These are phyloP conservation scores for Phytopythium vexans DNA, from an alignment of 352 stramenopile species.

Conservation along the genomic window DNA sequence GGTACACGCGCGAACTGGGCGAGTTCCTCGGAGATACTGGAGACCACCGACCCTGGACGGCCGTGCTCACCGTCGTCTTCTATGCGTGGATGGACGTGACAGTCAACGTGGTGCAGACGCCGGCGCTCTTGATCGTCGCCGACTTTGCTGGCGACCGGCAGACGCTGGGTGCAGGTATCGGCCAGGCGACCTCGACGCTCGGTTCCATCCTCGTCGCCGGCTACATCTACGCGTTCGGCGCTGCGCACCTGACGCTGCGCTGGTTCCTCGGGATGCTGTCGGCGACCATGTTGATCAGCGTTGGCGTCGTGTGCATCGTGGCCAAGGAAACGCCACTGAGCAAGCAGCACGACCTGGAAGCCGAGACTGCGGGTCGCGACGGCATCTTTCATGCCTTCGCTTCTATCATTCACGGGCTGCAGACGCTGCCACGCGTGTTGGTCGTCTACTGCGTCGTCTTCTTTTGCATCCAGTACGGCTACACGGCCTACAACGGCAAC, in stretches of 20 bases:
- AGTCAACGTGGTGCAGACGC: slow-evolving; percentile 75
- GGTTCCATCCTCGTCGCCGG: slow-evolving; percentile 60
- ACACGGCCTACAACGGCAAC: slow-evolving; percentile 60
- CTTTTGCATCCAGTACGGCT: slow-evolving; percentile 52
- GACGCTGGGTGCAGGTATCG: slow-evolving; percentile 57
- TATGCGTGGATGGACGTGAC: slow-evolving; percentile 86
- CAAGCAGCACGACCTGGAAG: slow-evolving; percentile 12
- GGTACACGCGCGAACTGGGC: slow-evolving; percentile 64
- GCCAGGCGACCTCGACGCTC: slow-evolving; percentile 56
- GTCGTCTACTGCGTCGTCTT: slow-evolving; percentile 52
- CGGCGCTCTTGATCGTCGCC: slow-evolving; percentile 63
- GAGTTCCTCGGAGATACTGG: slow-evolving; percentile 50
- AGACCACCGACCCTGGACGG: slow-evolving; percentile 33
- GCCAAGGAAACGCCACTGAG: slow-evolving; percentile 34
- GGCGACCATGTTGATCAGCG: slow-evolving; percentile 53
- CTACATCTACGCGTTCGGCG: slow-evolving; percentile 74
- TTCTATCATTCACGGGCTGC: slow-evolving; percentile 44
- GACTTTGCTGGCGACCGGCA: slow-evolving; percentile 75
- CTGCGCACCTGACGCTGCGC: slow-evolving; percentile 56
- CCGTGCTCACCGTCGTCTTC: slow-evolving; percentile 60
- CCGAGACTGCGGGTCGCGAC: neutral
- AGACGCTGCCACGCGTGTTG: slow-evolving; percentile 32
- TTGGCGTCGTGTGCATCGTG: slow-evolving; percentile 50
- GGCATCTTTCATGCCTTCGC: slow-evolving; percentile 18
- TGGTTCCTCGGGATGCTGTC: slow-evolving; percentile 76